Conservation (phyloP, 2,329 filamentous ascomycete species). For the Claviceps sp. region DNA sequence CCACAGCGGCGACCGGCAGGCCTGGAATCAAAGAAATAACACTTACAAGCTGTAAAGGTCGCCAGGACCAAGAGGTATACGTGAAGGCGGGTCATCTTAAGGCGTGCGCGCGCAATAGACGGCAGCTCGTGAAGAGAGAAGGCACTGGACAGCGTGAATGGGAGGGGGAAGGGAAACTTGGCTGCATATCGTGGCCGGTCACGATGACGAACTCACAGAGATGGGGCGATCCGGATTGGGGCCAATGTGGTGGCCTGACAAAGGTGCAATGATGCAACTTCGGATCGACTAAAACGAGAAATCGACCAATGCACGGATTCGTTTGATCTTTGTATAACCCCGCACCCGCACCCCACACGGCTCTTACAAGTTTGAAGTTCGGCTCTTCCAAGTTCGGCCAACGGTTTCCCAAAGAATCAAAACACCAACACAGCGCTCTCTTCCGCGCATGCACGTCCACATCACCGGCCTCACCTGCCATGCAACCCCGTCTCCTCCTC, state of each 20-base stretch:
- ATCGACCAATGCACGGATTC: no score
- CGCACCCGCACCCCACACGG: no score
- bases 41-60: conserved; percentile 31
- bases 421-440: not conserved
- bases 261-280: no score
- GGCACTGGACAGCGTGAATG: not conserved
- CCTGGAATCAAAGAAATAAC: not conserved
- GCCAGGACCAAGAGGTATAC: conserved; percentile 30
- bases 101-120: not conserved
- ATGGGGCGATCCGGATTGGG: not conserved
- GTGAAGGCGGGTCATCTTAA: conserved; percentile 28
- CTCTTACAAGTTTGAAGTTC: no score
- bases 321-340: no score
- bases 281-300: no score
- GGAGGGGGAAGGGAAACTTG: not conserved
- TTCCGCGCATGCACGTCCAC: not conserved
- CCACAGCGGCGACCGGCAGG: no score
- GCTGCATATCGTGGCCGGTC: not conserved
- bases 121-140: not conserved
- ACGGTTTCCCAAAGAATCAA: no score
- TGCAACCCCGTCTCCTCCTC: not conserved
- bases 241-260: not conserved
- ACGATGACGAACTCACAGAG: not conserved
- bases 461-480: not conserved
- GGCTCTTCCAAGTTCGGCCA: no score